These are phyloP conservation scores for Spatholobus suberectus DNA, from an alignment of 306 rosid genomes.

Conservation along the genomic window DNA sequence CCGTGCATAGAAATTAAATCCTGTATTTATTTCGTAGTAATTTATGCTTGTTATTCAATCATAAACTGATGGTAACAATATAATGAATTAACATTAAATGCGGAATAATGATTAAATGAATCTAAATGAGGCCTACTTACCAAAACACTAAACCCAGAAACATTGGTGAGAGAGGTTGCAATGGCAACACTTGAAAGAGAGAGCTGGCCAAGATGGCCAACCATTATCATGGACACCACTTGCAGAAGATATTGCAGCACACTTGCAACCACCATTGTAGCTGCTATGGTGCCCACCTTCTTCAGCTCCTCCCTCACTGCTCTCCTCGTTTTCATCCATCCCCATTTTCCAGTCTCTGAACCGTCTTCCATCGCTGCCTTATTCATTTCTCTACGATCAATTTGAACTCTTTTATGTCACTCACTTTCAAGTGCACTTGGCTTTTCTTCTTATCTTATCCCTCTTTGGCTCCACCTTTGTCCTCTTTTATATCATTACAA, in stretches of 20 bases:
- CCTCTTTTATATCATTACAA: background rate
- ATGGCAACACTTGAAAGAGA: slow-evolving; percentile 55
- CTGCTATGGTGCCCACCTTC: slow-evolving; percentile 41
- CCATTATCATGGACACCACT: slow-evolving; percentile 49
- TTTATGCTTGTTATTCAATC: no score
- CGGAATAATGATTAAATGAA: background rate
- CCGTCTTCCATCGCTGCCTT: slow-evolving; percentile 37
- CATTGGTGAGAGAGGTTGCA: slow-evolving; percentile 56
- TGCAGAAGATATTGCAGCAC: slow-evolving; percentile 53
- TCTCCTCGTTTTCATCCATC: background rate
- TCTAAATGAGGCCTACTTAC: slow-evolving; percentile 41
- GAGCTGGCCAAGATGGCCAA: slow-evolving; percentile 51
- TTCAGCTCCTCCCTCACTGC: slow-evolving; percentile 34
- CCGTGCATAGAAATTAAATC: no score
- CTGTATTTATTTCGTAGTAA: no score
- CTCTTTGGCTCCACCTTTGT: slow-evolving; percentile 18
- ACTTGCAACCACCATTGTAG: slow-evolving; percentile 50
- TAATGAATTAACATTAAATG: background rate
- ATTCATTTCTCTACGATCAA: background rate
- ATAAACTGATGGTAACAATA: no score
- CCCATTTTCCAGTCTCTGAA: background rate
- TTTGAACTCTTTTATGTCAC: background rate
- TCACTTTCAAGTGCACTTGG: background rate
- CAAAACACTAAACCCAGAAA: slow-evolving; percentile 54
- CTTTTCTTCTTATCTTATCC: background rate